These are phyloP conservation scores for Gigaspora rosea DNA, from an alignment of 192 early-diverging fungal species.

Conservation along the genomic window DNA sequence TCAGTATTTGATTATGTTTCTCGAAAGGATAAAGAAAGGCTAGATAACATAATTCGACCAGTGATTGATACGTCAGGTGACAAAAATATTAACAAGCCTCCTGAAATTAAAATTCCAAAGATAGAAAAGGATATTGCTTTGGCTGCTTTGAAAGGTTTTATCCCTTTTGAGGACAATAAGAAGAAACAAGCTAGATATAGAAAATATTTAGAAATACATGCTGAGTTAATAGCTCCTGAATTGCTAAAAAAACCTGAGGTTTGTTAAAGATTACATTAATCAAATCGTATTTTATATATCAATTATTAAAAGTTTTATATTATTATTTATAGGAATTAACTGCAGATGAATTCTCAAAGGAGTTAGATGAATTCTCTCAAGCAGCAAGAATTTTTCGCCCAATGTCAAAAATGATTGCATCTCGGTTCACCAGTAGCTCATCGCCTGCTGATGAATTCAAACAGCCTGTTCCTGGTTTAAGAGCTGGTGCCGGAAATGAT, in stretches of 20 bases:
- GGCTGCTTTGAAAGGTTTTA: slow-evolving; percentile 74
- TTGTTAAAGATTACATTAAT: not conserved
- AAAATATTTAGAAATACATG: slow-evolving; percentile 64
- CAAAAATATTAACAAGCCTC: not conserved
- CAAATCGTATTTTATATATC: not conserved
- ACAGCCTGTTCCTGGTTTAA: slow-evolving; percentile 46
- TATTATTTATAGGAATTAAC: slow-evolving; percentile 41
- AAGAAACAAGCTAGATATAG: slow-evolving; percentile 77
- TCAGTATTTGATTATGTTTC: slow-evolving; percentile 77
- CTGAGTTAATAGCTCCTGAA: slow-evolving; percentile 47
- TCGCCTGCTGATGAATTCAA: slow-evolving; percentile 37
- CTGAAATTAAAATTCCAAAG: slow-evolving; percentile 43
- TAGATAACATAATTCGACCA: slow-evolving; percentile 56
- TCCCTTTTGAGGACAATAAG: slow-evolving; percentile 71
- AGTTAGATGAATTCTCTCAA: slow-evolving; percentile 73
- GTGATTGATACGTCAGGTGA: slow-evolving; percentile 43
- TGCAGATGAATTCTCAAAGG: slow-evolving; percentile 53
- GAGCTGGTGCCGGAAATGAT: slow-evolving; percentile 36
- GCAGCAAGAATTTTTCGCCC: slow-evolving; percentile 77
- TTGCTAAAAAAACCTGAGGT: slow-evolving; percentile 21
- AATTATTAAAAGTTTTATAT: not conserved
- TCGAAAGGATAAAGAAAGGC: slow-evolving; percentile 61
- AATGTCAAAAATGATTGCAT: slow-evolving; percentile 66
- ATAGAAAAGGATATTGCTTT: slow-evolving; percentile 67
- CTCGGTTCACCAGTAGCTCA: slow-evolving; percentile 66